These are phyloP conservation scores for Geranomyces michiganensis DNA, from an alignment of 192 early-diverging fungal species.

Conservation along the genomic window DNA sequence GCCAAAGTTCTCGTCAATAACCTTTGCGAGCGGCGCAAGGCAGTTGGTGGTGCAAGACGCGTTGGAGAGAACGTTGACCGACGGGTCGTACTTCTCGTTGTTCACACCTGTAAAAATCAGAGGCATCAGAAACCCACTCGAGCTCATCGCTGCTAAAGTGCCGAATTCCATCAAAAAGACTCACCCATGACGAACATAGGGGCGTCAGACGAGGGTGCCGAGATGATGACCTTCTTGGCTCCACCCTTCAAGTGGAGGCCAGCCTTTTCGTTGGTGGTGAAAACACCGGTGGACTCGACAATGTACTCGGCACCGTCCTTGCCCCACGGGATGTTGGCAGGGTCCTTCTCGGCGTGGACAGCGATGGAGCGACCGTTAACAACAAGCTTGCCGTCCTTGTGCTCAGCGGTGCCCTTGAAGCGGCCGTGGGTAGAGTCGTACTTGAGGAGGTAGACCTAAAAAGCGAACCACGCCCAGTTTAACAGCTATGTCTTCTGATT, in stretches of 20 bases:
- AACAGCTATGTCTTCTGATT: not conserved
- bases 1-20: slow-evolving; percentile 94
- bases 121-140: too few species aligned
- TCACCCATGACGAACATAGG: slow-evolving; percentile 91
- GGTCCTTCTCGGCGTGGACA: slow-evolving; percentile 77
- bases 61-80: slow-evolving; percentile 89
- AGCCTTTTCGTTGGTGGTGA: slow-evolving; percentile 91
- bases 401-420: slow-evolving; percentile 80
- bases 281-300: slow-evolving; percentile 98
- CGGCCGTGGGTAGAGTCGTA: slow-evolving; percentile 99
- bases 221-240: slow-evolving; percentile 99
- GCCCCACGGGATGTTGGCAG: slow-evolving; percentile 90
- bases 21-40: slow-evolving; percentile 95
- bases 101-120: slow-evolving; percentile 71
- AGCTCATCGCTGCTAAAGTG: too few species aligned
- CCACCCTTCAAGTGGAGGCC: slow-evolving; percentile 84
- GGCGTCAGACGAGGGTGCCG: slow-evolving; percentile 93
- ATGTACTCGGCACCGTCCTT: slow-evolving; percentile 81
- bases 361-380: slow-evolving; percentile 83
- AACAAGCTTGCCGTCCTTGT: slow-evolving; percentile 84
- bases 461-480: not conserved
- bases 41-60: slow-evolving; percentile 99
- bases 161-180: too few species aligned
- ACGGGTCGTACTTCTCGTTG: slow-evolving; percentile 85
- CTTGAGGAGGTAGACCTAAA: slow-evolving; percentile 87